Base-by-base conservation (phyloP, 805 yeast species). In the Maudiozyma saulgeensis region DNA sequence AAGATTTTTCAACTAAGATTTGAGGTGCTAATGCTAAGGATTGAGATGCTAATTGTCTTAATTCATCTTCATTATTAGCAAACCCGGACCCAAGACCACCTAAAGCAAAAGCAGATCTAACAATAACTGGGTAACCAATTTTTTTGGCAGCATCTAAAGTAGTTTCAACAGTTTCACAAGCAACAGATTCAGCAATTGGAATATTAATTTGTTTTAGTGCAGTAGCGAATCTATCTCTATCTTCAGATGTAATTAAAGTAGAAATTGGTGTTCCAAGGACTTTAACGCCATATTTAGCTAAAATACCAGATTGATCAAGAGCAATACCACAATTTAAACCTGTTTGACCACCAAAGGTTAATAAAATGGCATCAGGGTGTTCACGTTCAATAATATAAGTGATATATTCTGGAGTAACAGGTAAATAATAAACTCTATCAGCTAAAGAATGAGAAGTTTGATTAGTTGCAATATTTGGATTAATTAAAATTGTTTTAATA, bases 61-160 rank as follows among this genome's bases (percentile, higher is more conserved):
- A 78, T 70, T 93, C 98, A 50, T 77, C 77, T 55, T 78, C 82
- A 68, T 87, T 83, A 58, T 78, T 76, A 50, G 99, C 99, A 64
- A 91, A 91, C 40, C 99, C 99, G 32, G 98, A 91, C 49, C 99
- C 99, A 53, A 91, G 77, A 60, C 99, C 99, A 67, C 99, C 99
- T 43, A 91, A 75, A 7, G 99, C 96, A 66, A 84, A 91, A 21
- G 99, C 99, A 43, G 98, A 88, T 73, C 99, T 84, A 51, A 93
- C 96, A 72, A 91, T 91, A 61, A 91, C 87, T 48, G 99, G 99
- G 71, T 90, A 91, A 9, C 96, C 96, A 53, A 91, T 87, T 44
- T 70, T 63, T 41, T 77, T 81, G 45, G 97, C 99, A 47, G 99
- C 98, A n/a, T 69, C 72, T 53, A 93, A 73, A 25, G 99, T 96